Evolutionary conservation across 345 rosid genomes (phyloP).

Genomic region (Dipteronia sinensis): DNA sequence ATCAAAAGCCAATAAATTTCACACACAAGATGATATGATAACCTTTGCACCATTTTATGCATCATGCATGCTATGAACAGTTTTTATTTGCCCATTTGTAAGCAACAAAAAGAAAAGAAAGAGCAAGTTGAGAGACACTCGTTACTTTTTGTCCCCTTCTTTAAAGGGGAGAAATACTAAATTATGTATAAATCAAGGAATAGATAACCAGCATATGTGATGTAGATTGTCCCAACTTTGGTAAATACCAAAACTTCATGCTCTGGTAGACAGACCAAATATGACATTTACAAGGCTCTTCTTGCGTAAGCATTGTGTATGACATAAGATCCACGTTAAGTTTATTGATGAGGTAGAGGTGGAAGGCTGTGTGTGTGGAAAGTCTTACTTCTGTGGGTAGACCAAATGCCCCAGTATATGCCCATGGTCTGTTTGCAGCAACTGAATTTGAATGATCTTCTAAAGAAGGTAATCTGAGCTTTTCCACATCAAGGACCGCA

Average conservation of each 20-base stretch:
- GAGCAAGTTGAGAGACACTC: neutral
- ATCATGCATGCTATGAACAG: neutral
- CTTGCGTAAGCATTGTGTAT: neutral
- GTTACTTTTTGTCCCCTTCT: neutral
- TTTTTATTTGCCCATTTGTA: neutral
- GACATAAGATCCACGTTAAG: neutral
- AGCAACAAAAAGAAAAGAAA: neutral
- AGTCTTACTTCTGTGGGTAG: slow-evolving; percentile 64
- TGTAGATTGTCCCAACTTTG: neutral
- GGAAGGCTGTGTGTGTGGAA: neutral
- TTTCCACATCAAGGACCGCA: slow-evolving; percentile 66
- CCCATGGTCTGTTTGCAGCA: slow-evolving; percentile 58
- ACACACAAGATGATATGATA: neutral
- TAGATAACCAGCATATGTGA: neutral
- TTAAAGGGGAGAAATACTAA: neutral
- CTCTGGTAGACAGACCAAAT: neutral
- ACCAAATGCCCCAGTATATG: slow-evolving; percentile 49
- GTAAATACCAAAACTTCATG: neutral
- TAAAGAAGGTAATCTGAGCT: slow-evolving; percentile 75
- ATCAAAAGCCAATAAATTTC: neutral
- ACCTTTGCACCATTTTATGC: neutral
- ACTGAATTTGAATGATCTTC: slow-evolving; percentile 56
- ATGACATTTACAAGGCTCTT: neutral
- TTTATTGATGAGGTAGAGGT: neutral
- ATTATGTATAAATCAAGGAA: neutral